Conservation (phyloP, 2,329 filamentous ascomycete genomes). For the Raffaelea albimanens region DNA sequence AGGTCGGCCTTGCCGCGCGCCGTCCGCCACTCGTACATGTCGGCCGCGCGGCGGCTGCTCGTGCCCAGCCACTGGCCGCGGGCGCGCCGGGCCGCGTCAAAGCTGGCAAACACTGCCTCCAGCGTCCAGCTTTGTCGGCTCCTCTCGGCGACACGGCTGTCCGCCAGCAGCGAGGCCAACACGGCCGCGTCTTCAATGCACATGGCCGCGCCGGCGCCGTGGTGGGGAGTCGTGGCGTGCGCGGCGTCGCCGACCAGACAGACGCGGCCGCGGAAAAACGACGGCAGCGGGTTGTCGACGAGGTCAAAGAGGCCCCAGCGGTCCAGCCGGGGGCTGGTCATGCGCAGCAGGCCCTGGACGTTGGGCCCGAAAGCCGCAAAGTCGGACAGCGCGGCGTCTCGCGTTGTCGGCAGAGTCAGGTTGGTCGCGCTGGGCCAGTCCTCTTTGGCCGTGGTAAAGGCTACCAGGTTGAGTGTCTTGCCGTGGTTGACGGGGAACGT, state of each 20-base stretch:
- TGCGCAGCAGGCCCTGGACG: conserved; percentile 20
- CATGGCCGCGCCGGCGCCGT: conserved; percentile 49
- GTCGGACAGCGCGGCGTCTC: conserved; percentile 23
- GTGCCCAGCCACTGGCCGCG: conserved; percentile 39
- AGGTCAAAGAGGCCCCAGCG: conserved; percentile 38
- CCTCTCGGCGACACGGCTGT: background rate
- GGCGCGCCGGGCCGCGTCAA: conserved; percentile 37
- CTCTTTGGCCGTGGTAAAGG: conserved; percentile 23
- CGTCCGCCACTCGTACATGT: conserved; percentile 35
- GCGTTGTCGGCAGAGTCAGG: conserved; percentile 17
- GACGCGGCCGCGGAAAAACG: conserved; percentile 31
- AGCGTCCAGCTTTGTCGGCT: conserved; percentile 18
- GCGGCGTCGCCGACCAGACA: conserved; percentile 52
- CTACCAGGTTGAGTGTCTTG: conserved; percentile 42
- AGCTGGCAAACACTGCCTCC: conserved; percentile 37
- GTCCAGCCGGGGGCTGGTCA: conserved; percentile 20
- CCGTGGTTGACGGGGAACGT: conserved; percentile 51
- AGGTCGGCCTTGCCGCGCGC: conserved; percentile 25
- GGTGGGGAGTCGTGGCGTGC: conserved; percentile 51
- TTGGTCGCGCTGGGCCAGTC: conserved; percentile 19
- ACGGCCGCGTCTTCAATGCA: conserved; percentile 43
- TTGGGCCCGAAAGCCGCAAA: conserved; percentile 24
- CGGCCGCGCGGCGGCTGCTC: conserved; percentile 35
- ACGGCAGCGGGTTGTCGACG: conserved; percentile 29
- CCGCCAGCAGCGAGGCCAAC: conserved; percentile 34